phyloP scores from a whole-genome alignment of 768 basidiomycete species.

The Mycena sanguinolenta region DNA sequence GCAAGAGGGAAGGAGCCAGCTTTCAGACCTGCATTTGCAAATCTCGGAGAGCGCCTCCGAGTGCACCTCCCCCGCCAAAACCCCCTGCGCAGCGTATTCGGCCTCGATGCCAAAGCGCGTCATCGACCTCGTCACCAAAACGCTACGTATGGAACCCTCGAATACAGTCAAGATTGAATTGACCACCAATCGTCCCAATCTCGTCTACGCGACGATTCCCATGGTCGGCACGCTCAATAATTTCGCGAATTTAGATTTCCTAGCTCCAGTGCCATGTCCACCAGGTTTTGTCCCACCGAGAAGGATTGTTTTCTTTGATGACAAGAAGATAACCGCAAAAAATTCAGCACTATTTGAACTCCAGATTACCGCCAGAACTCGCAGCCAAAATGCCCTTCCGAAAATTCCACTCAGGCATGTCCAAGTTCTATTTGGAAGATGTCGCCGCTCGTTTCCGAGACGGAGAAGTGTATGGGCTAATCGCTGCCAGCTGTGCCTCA shows the following conservation, averaged over 20 bases:
- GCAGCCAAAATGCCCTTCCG: neutral
- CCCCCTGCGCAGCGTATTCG: conserved; percentile 5
- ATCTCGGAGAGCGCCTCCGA: conserved; percentile 12
- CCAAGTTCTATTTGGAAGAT: conserved; percentile 6
- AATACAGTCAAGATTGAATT: conserved; percentile 2
- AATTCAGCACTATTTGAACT: neutral
- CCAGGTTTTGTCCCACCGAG: neutral
- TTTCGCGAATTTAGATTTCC: neutral
- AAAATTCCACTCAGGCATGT: conserved; percentile 10
- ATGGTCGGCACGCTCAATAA: conserved; percentile 4
- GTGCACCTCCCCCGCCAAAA: neutral
- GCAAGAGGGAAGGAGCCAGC: neutral
- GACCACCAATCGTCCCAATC: conserved; percentile 14
- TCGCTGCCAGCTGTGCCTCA: conserved; percentile 6
- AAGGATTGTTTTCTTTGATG: conserved; percentile 4
- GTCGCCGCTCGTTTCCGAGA: neutral
- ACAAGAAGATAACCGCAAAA: conserved; percentile 3
- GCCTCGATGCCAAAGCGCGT: neutral
- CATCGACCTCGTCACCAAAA: neutral
- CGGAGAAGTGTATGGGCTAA: neutral
- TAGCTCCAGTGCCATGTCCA: neutral
- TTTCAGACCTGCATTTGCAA: neutral
- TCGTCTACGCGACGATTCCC: neutral
- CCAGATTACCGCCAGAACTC: neutral
- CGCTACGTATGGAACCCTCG: neutral